phyloP scores from a whole-genome alignment of 371 early-diverging fungal species.

The Blakeslea trispora region DNA sequence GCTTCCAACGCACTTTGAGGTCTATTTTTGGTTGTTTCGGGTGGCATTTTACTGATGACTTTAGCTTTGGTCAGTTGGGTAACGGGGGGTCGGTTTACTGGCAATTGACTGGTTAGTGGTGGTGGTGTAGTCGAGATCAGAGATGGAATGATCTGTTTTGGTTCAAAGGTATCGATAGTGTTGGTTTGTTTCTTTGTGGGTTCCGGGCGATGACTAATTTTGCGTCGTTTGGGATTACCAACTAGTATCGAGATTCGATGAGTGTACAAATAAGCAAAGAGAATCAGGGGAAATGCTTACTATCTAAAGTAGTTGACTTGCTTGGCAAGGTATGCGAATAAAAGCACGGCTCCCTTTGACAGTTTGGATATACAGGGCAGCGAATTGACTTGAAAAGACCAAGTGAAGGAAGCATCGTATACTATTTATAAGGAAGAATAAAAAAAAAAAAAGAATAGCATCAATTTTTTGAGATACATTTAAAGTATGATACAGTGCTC shows the following conservation, averaged over 20 bases:
- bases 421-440: background rate
- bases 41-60: no score
- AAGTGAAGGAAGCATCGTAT: conserved; percentile 36
- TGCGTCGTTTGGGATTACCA: conserved; percentile 14
- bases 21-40: background rate
- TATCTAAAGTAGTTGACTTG: background rate
- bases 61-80: background rate
- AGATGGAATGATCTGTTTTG: background rate
- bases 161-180: background rate
- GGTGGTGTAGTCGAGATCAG: background rate
- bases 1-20: background rate
- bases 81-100: no score
- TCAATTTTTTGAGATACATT: no score
- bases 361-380: conserved; percentile 41
- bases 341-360: conserved; percentile 31
- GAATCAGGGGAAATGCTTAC: no score
- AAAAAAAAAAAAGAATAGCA: background rate
- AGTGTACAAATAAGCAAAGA: background rate
- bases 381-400: conserved; percentile 36
- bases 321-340: conserved; percentile 28
- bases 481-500: no score
- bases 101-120: background rate
- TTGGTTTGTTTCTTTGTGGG: no score
- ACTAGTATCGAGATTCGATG: background rate
- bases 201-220: background rate